Base-by-base conservation (phyloP, 2,329 filamentous ascomycete species). In the Fusarium poae region DNA sequence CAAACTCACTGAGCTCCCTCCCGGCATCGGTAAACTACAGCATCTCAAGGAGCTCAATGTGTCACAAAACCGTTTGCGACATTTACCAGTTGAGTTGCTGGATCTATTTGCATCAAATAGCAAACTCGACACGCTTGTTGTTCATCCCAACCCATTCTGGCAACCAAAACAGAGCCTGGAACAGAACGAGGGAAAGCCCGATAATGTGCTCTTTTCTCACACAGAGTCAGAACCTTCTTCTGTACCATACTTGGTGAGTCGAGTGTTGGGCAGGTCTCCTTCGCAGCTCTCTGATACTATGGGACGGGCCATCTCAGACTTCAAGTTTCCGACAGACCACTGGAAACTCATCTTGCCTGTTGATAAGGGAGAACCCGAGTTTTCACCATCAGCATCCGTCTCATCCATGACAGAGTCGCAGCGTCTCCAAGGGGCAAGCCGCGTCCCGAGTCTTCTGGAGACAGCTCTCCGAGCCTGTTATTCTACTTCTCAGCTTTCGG, bases 1-100 rank as follows among this genome's bases (percentile, higher is more conserved):
- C 71, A 76, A 82, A 25, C 82, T 93, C 16, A 79, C 79, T 0
- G 85, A 90, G 72, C 78, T 93, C 4, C 88, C 91, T 2, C 80
- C 87, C 0, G 81, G 83, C 5, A 87, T 93, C 49, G 81, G 80
- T 23, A 85, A 85, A 32, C 81, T 93, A 9, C 75, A 75, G 6
- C 88, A 88, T 60, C 82, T 93, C 6, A 79, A 81, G 51, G 84
- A 88, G 51, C 83, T 93, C 39, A 92, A 92, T 69, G 71, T 93
- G 11, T 86, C 89, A 1, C 85, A 90, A 54, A 93, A 92, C 65
- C 77, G 79, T 7, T 79, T 93, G 13, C 82, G 81, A 9, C 85
- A 81, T 62, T 81, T 93, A 2, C 91, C 91, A 0, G 85, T 82
- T 56, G 89, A 92, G 73, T 79, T 92, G 1, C 80, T 92, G 1